phyloP scores from a whole-genome alignment of 2,329 filamentous ascomycete genomes.

The Sordariomycetes sp. region DNA sequence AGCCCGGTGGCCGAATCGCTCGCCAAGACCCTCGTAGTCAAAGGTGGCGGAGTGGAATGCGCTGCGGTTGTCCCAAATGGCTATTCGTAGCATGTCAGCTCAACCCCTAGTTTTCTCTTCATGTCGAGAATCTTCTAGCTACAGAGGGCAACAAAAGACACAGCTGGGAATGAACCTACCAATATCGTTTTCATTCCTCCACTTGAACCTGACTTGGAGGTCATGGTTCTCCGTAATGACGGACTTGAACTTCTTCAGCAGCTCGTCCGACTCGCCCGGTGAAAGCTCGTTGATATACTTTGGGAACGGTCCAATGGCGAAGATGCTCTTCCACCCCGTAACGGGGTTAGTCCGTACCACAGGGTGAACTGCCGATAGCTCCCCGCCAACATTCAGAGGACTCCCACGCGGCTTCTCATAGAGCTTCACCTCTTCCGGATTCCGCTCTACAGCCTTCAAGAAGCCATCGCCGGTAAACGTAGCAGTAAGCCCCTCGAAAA shows the following conservation, averaged over 20 bases:
- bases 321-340: slow-evolving; percentile 43
- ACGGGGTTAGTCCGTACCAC: slow-evolving; percentile 44
- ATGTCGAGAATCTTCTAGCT: no score
- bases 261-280: slow-evolving; percentile 28
- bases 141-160: no score
- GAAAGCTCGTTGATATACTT: slow-evolving; percentile 35
- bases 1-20: slow-evolving; percentile 34
- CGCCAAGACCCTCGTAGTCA: slow-evolving; percentile 37
- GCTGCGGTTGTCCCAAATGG: slow-evolving; percentile 19
- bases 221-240: slow-evolving; percentile 42
- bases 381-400: slow-evolving; percentile 33
- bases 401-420: slow-evolving; percentile 31
- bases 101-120: no score
- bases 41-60: slow-evolving; percentile 44
- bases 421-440: slow-evolving; percentile 23
- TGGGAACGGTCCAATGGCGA: slow-evolving; percentile 36
- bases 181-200: slow-evolving; percentile 29
- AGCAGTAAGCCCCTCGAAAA: slow-evolving; percentile 44
- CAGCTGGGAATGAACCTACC: no score
- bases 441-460: slow-evolving; percentile 27
- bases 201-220: slow-evolving; percentile 33
- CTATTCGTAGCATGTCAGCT: background rate
- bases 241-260: slow-evolving; percentile 37
- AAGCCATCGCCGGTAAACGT: slow-evolving; percentile 38
- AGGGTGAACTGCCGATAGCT: slow-evolving; percentile 36